Conservation (phyloP, 371 early-diverging fungal species). For the Mortierella sp. region DNA sequence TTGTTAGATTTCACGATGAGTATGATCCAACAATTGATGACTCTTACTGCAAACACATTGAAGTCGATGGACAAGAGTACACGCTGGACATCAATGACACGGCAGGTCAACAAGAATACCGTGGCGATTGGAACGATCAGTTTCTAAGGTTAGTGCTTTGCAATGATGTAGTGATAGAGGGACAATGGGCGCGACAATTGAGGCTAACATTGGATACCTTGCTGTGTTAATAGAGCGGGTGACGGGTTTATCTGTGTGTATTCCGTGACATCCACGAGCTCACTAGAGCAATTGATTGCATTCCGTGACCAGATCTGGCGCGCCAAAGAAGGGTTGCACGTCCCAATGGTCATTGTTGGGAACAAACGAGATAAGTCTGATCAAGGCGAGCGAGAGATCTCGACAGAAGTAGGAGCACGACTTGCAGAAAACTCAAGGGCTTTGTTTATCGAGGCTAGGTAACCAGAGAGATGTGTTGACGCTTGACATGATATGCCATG, state of each 20-base stretch:
- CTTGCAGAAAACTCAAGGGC: conserved; percentile 55
- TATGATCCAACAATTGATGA: conserved; percentile 56
- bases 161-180: background rate
- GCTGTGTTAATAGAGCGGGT: conserved; percentile 34
- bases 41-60: conserved; percentile 51
- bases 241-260: conserved; percentile 57
- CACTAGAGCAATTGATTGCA: conserved; percentile 46
- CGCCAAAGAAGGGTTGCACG: conserved; percentile 50
- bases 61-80: conserved; percentile 51
- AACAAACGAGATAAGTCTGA: conserved; percentile 73
- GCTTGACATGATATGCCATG: no score
- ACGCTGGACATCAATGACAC: conserved; percentile 56
- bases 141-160: conserved; percentile 29
- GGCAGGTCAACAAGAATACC: conserved; percentile 56
- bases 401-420: conserved; percentile 52
- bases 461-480: conserved; percentile 15
- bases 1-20: conserved; percentile 21
- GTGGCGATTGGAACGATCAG: conserved; percentile 50
- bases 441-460: conserved; percentile 61
- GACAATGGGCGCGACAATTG: background rate
- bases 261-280: conserved; percentile 45
- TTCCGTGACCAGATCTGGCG: conserved; percentile 54
- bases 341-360: conserved; percentile 71
- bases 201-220: no score
- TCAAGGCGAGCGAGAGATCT: conserved; percentile 60